These are phyloP conservation scores for Blastobotrys mokoenaii DNA, from an alignment of 805 yeast genomes.

Conservation along the genomic window DNA sequence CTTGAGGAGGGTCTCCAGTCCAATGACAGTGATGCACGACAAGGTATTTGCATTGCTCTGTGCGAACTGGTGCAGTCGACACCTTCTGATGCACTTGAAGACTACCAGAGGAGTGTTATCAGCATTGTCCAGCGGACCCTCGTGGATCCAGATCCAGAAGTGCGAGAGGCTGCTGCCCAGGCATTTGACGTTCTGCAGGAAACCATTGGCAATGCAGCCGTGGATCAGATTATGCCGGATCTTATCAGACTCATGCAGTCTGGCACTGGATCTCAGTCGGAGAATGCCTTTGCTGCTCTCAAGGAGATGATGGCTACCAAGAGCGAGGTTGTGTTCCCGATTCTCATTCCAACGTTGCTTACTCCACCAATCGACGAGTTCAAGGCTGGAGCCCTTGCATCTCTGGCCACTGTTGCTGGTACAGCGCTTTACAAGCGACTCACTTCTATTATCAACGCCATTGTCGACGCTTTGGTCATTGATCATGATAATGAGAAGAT, in stretches of 20 bases:
- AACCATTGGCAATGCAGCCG: slow-evolving; percentile 72
- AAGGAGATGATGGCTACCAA: slow-evolving; percentile 88
- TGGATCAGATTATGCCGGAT: slow-evolving; percentile 83
- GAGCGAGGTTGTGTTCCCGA: slow-evolving; percentile 88
- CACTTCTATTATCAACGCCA: slow-evolving; percentile 61
- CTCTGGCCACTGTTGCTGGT: slow-evolving; percentile 87
- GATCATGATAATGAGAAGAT: slow-evolving; percentile 31
- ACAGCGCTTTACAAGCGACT: slow-evolving; percentile 66
- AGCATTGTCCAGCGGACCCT: slow-evolving; percentile 70
- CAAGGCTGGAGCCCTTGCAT: slow-evolving; percentile 81
- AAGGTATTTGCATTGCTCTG: slow-evolving; percentile 94
- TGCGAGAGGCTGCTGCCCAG: slow-evolving; percentile 84
- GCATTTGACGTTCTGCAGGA: slow-evolving; percentile 86
- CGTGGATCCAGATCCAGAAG: slow-evolving; percentile 61
- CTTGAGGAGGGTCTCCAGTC: slow-evolving; percentile 52
- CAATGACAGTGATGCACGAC: slow-evolving; percentile 74
- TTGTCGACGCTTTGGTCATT: slow-evolving; percentile 48
- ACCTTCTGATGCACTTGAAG: slow-evolving; percentile 44
- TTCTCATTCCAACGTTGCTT: slow-evolving; percentile 76
- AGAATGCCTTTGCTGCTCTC: slow-evolving; percentile 72
- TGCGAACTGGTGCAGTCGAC: slow-evolving; percentile 78
- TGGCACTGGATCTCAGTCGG: slow-evolving; percentile 36
- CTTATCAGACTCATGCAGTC: slow-evolving; percentile 62
- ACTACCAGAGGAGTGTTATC: slow-evolving; percentile 62
- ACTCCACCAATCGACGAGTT: slow-evolving; percentile 71